Base-by-base conservation (phyloP, 169 alveolate genomes). In the Eimeria tenella region DNA sequence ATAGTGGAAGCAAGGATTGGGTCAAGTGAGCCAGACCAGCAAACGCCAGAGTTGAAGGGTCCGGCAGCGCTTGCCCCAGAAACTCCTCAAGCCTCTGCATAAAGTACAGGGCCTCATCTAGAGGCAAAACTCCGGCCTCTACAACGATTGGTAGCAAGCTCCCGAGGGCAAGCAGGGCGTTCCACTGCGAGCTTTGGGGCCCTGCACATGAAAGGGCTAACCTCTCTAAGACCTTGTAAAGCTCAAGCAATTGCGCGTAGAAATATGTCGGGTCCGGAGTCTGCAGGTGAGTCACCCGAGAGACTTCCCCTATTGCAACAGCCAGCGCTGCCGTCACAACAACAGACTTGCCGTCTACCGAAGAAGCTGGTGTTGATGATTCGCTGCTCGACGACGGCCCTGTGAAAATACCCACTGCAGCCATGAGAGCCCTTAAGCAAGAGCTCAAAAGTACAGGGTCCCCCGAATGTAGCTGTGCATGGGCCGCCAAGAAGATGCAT, bases 91-190 rank as follows among this genome's bases (percentile, higher is more conserved):
- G 23, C 25, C 86, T 13, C 21, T 74, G 86, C 86, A 74, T 15
- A 49, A 25, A 31, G 25, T 15, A 74, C n/a, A 74, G 17, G 23
- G 86, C 86, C 21, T 74, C 62, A 49, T 74, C 86, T 4, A 74
- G 58, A 17, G 86, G 60, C 86, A 74, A 31, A 23, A 74, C 17
- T 10, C 86, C 62, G 21, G 86, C 86, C 86, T 74, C 86, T 58
- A 74, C 13, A n/a, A 74, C 25, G 11, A 74, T 50, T 15, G 86
- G 86, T 58, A 74, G 25, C 9, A 74, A 58, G 23, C 63, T 42
- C 60, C 86, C 86, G 25, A 74, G 23, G n/a, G 63, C 62, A 19
- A 74, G 86, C 23, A 74, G 86, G 31, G 86, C 86, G 60, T 74
- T 74, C 86, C 86, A 74, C 86, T 49, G 53, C 21, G 58, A 50